Base-by-base conservation (phyloP, 768 basidiomycete genomes). In the Termitomyces sp. region DNA sequence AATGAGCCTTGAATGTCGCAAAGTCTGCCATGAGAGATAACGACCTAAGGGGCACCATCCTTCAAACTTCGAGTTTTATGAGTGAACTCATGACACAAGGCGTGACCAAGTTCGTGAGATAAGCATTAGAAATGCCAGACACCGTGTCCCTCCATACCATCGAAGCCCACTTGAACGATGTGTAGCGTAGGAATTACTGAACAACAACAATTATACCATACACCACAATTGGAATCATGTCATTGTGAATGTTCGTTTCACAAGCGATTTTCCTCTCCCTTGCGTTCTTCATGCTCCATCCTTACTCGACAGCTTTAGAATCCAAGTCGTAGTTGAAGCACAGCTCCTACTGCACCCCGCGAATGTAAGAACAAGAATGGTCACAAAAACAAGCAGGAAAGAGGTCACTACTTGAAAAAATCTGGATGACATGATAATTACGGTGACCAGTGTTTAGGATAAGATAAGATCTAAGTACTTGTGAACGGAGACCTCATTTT, bases 1-100 rank as follows among this genome's bases (percentile, higher is more conserved):
- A 64, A 5, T 51, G 56, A 20, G 61, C 34, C 54, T 60, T 55
- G 48, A 64, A 64, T 14, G 38, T 11, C 34, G 32, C 29, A 36
- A 57, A 56, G 43, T 57, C 49, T 15, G 32, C 40, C 55, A 54
- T 54, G 29, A 29, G 9, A 37, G n/a, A 47, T 46, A 37, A 38
- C 54, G 54, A 43, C 7, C 17, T n/a, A 17, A 31, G 38, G 40
- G 7, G 31, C 5, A 10, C n/a, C 37, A 32, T 45, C 32, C 42
- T 45, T 14, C 8, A 34, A 15, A 12, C 10, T n/a, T 20, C 20
- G n/a, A n/a, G 2, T 0, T 36, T 31, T 25, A 6, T 5, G 4
- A 12, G 29, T 42, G 40, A 45, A 55, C 54, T 11, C 10, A 43
- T 56, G 42, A 56, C 54, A 42, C 31, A 15, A 55, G 29, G 40